Evolutionary conservation across 192 early-diverging fungal genomes (phyloP), one percentile per base, ranked within the genome.

Genomic region (Dissophora globulifera): DNA sequence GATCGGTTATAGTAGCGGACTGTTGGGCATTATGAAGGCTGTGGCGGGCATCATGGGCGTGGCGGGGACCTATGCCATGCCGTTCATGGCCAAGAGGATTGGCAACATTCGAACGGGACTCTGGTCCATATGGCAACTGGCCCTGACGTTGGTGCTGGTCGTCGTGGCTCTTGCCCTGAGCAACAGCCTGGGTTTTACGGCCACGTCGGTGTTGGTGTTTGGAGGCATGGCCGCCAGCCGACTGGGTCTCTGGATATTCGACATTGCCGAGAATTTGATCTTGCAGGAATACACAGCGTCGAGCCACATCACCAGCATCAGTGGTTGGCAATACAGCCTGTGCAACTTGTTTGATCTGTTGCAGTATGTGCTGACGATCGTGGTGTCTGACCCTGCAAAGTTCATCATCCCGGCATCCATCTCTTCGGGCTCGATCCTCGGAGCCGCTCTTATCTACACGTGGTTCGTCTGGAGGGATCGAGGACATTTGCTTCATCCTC

Each of bases 201-300:
- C 25, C 7, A 50, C 46, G 0, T 54, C 62, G 8, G 43, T 72
- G 15, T 25, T 79, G 7, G 30, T 79, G 8, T 79, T 79, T 45
- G 69, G 58, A 25, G 69, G 78, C 16, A 72, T 79, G 69, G 56
- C 78, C 16, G 23, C 54, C 7, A 79, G 78, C 56, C 56, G 78
- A 11, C 22, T 79, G 0, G 78, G 78, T 4, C 48, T 79, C 0
- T 79, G 69, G 69, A 40, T 61, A 22, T 79, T 79, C 54, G 69
- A 72, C 20, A 43, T 72, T 47, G 51, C 78, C 3, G 69, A 72
- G 25, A 62, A 32, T 0, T 31, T 67, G 19, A 61, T 79, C n/a
- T 22, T 72, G 2, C 78, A 79, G 12, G 69, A 79, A 9, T 54
- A 56, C 23, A 58, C 62, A 0, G n/a, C 50, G 6, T 13, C 50